phyloP scores from a whole-genome alignment of 768 basidiomycete species.

The Macrolepiota dolichaula region DNA sequence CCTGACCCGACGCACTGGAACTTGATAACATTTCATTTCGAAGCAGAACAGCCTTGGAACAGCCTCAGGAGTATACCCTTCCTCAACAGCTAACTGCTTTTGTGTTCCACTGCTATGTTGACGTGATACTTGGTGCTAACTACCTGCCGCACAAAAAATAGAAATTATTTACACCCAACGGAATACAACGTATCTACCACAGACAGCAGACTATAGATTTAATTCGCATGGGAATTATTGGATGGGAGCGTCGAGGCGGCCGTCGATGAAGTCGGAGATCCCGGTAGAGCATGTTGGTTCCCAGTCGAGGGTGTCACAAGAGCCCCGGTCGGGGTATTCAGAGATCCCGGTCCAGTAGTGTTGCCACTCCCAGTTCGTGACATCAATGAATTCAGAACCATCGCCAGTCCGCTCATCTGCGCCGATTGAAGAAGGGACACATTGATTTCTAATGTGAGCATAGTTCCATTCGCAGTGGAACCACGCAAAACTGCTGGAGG shows the following conservation, averaged over 20 bases:
- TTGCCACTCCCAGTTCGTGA: slow-evolving; percentile 34
- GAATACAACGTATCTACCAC: neutral
- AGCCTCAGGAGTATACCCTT: neutral
- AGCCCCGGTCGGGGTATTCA: neutral
- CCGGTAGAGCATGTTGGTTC: neutral
- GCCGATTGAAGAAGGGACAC: slow-evolving; percentile 66
- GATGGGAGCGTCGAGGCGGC: neutral
- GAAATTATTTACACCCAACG: neutral
- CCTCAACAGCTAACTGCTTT: neutral
- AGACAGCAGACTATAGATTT: neutral
- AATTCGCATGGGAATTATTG: neutral
- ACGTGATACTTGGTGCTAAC: neutral
- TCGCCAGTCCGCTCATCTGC: slow-evolving; percentile 76
- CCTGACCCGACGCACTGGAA: neutral
- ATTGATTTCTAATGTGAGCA: slow-evolving; percentile 77
- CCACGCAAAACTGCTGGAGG: slow-evolving; percentile 77
- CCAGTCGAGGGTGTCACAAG: neutral
- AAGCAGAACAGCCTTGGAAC: neutral
- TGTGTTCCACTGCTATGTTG: neutral
- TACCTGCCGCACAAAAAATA: neutral
- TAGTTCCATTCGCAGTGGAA: slow-evolving; percentile 65
- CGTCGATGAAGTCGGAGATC: neutral
- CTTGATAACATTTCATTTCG: neutral
- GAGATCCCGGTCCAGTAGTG: slow-evolving; percentile 10
- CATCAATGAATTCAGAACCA: slow-evolving; percentile 70